Conservation (phyloP, 768 basidiomycete species). For the Holtermannia corniformis region DNA sequence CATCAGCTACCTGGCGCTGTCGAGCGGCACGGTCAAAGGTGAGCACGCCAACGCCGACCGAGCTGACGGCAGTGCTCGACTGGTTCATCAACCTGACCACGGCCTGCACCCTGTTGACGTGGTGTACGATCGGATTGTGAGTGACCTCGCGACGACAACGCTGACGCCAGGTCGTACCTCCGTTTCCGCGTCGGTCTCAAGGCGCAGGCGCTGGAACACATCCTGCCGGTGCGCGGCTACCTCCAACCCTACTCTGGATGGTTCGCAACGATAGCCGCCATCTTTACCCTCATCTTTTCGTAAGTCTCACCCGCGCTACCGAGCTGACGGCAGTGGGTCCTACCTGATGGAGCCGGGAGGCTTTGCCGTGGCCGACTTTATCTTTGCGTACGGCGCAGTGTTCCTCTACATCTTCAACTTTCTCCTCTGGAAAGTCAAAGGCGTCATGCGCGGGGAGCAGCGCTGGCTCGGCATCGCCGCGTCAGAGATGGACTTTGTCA, state of each 20-base stretch:
- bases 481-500: slow-evolving; percentile 12
- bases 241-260: slow-evolving; percentile 10
- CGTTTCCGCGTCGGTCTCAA: slow-evolving; percentile 25
- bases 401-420: slow-evolving; percentile 13
- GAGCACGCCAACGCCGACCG: background rate
- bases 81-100: slow-evolving; percentile 18
- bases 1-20: slow-evolving; percentile 18
- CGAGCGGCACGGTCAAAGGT: slow-evolving; percentile 11
- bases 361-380: slow-evolving; percentile 9
- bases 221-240: slow-evolving; percentile 9
- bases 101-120: slow-evolving; percentile 20
- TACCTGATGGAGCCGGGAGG: slow-evolving; percentile 8
- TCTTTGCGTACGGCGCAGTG: slow-evolving; percentile 15
- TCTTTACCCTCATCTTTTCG: slow-evolving; percentile 10
- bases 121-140: slow-evolving; percentile 14
- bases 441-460: background rate
- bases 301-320: background rate
- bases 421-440: slow-evolving; percentile 8
- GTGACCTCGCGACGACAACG: background rate
- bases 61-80: slow-evolving; percentile 3
- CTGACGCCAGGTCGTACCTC: slow-evolving; percentile 13
- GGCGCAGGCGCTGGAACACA: slow-evolving; percentile 14
- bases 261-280: background rate
- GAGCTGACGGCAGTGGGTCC: slow-evolving; percentile 6
- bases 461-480: slow-evolving; percentile 1